These are phyloP conservation scores for Xylaria arbuscula DNA, from an alignment of 2,329 filamentous ascomycete species.

Conservation along the genomic window DNA sequence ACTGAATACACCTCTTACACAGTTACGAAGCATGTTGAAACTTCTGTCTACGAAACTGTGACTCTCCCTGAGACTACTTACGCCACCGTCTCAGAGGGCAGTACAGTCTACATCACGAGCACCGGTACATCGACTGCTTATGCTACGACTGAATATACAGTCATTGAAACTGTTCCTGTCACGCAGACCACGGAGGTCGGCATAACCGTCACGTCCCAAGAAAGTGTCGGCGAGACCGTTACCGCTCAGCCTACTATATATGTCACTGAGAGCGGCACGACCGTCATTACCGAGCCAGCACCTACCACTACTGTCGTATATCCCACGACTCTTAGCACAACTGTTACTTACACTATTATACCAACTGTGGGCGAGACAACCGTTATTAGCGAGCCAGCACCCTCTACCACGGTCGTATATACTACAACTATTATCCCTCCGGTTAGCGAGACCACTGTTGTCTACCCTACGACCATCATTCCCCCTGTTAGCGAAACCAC, in stretches of 20 bases:
- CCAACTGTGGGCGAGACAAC: conserved; percentile 6
- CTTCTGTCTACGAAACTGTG: conserved; percentile 52
- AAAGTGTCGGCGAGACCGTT: conserved; percentile 49
- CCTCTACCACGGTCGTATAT: conserved; percentile 22
- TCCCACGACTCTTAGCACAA: conserved; percentile 38
- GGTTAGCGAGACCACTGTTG: background rate
- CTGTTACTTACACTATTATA: conserved; percentile 14
- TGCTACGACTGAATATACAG: conserved; percentile 52
- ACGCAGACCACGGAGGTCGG: conserved; percentile 55
- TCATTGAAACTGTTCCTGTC: conserved; percentile 55
- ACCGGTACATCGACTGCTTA: conserved; percentile 57
- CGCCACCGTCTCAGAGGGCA: conserved; percentile 57
- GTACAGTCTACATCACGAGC: conserved; percentile 56
- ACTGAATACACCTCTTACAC: conserved; percentile 50
- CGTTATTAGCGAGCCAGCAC: background rate
- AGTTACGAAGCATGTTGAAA: conserved; percentile 48
- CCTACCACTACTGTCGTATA: conserved; percentile 40
- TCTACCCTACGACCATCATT: background rate
- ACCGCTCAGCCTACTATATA: conserved; percentile 51
- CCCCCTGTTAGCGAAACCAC: conserved; percentile 1
- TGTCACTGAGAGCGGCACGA: conserved; percentile 49
- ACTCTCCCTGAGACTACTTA: conserved; percentile 55
- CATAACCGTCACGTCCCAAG: conserved; percentile 56
- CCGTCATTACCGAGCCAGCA: conserved; percentile 49
- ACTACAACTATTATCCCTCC: conserved; percentile 19